Base-by-base conservation (phyloP, 306 rosid genomes). In the Cucumis hystrix region DNA sequence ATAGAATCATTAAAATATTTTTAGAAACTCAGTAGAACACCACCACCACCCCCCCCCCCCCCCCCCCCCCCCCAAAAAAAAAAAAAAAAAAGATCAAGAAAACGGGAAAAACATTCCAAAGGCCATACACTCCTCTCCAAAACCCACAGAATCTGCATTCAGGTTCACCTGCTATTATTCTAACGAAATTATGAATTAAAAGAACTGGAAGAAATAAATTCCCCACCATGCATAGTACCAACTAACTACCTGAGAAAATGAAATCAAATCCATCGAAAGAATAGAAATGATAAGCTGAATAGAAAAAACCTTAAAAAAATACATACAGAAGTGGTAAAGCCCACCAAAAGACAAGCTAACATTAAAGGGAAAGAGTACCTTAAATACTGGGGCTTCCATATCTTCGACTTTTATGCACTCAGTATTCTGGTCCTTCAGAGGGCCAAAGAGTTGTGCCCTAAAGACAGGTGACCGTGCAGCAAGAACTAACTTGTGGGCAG, bases 381-480 rank as follows among this genome's bases (percentile, higher is more conserved):
- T 93, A 85, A 93, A 93, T 79, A 93, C 89, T 63, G 91, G 89
- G 78, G 98, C 95, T 64, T 93, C 98, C 63, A 91, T 86, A 78
- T 93, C 96, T 84, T 91, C 85, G 13, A 89, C 89, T 47, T 89
- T 87, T 64, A 89, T 81, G 88, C 88, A 88, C 79, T 88, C 91
- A 33, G 83, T 43, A 82, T 77, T 84, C 63, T 84, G 78, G 68
- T 75, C 78, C 55, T 59, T 59, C 5, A 75, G 39, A 58, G 67
- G 78, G 65, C 78, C 98, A 80, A 80, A 93, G 83, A 93, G 91
- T 80, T 93, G 98, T 1, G 96, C 98, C 83, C 89, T 93, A 76
- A 93, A 93, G 43, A 91, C 93, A 62, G 95, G 95, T 63, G 96
- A 93, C 28, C 96, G 87, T 8, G 95, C 96, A 12, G 98, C 96